Percentiles rank a stretch among this genome's conserved stretches.
These are phyloP conservation scores for Penicillium salamii DNA, from an alignment of 495 filamentous ascomycete species.

Conservation along the genomic window DNA sequence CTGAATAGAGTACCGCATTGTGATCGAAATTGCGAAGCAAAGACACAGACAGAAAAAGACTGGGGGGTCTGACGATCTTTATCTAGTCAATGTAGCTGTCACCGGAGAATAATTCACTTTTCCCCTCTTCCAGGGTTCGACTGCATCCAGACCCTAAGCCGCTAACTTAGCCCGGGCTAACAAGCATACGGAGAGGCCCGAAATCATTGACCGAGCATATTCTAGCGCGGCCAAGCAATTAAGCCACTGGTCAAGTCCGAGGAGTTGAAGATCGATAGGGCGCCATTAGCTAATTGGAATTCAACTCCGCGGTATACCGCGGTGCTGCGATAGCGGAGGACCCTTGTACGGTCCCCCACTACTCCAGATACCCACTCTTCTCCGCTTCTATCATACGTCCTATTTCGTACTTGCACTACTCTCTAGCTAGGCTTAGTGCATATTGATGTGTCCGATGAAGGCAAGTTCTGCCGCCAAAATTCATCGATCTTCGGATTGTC, in stretches of 20 bases:
- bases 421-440: no score
- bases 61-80: not conserved
- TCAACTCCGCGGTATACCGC: slow-evolving; percentile 2
- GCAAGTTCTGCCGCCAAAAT: not conserved
- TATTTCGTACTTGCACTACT: no score
- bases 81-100: not conserved
- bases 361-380: no score
- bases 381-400: no score
- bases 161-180: no score
- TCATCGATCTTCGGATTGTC: not conserved
- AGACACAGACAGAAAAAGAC: not conserved
- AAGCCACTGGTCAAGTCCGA: not conserved
- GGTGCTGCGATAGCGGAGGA: slow-evolving; percentile 12
- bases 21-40: slow-evolving; percentile 1
- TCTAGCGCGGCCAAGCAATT: not conserved
- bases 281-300: slow-evolving; percentile 23
- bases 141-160: not conserved
- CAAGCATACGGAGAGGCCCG: not conserved
- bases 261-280: not conserved
- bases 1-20: slow-evolving; percentile 32
- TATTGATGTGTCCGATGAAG: no score
- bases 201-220: not conserved
- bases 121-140: not conserved
- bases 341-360: no score
- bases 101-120: not conserved